Evolutionary conservation across 2,329 filamentous ascomycete genomes (phyloP).

Genomic region (Aspergillus hiratsukae): DNA sequence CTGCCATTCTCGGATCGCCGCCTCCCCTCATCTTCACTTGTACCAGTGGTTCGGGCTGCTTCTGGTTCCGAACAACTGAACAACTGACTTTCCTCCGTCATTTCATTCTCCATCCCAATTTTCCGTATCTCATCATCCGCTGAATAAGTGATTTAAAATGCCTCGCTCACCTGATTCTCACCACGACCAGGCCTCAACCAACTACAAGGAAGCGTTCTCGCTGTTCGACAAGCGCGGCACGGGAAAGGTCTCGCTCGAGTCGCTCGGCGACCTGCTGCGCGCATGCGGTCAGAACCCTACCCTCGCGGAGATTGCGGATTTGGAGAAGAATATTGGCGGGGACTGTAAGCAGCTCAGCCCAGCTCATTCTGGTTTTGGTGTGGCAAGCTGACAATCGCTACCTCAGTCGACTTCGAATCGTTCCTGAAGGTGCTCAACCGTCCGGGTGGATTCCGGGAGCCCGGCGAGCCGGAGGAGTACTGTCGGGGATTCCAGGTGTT

Average conservation of each 20-base stretch:
- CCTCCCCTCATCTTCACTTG: background rate
- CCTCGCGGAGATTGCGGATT: slow-evolving; percentile 81
- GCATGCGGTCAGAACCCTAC: slow-evolving; percentile 98
- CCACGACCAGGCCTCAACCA: slow-evolving; percentile 66
- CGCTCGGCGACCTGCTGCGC: slow-evolving; percentile 87
- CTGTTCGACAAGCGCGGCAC: slow-evolving; percentile 99
- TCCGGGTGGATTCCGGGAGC: slow-evolving; percentile 95
- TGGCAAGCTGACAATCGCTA: slow-evolving; percentile 7
- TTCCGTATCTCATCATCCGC: slow-evolving; percentile 1
- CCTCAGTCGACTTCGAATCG: slow-evolving; percentile 97
- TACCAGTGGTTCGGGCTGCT: background rate
- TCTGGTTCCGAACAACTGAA: background rate
- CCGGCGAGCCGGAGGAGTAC: slow-evolving; percentile 96
- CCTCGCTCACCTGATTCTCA: slow-evolving; percentile 19
- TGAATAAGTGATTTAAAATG: slow-evolving; percentile 19
- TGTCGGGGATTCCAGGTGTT: slow-evolving; percentile 99
- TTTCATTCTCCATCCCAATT: background rate
- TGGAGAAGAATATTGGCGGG: slow-evolving; percentile 82
- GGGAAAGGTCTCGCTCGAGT: slow-evolving; percentile 80
- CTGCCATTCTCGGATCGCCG: background rate
- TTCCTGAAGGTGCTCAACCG: slow-evolving; percentile 97
- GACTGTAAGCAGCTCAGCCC: slow-evolving; percentile 69
- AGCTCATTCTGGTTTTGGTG: background rate
- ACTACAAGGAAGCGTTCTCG: slow-evolving; percentile 99
- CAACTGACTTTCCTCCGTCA: background rate